Evolutionary conservation across 192 early-diverging fungal species (phyloP), one percentile per base, ranked within the genome.

Genomic region (Podila verticillata): DNA sequence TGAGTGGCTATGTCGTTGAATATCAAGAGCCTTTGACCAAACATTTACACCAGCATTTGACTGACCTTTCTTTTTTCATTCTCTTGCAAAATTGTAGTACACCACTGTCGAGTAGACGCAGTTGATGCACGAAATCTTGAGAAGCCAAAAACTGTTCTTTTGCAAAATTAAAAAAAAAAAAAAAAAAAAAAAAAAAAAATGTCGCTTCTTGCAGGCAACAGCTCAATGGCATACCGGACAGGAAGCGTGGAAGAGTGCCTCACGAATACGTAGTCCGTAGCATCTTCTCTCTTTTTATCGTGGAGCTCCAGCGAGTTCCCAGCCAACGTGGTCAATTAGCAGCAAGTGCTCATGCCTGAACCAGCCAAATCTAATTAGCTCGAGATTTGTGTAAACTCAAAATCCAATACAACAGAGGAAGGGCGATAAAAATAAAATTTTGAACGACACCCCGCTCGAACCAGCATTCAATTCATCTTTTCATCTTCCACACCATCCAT

Each of bases 61-160:
- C 39, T 44, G 39, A 44, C 39, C 12, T 39, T 7, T 44, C 13
- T 39, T 39, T 44, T 44, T 44, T 44, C 57, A 2, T 15, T 58
- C 10, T 6, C 12, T 3, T 31, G 22, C 35, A 10, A 0, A 5
- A n/a, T 8, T 4, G 22, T 68, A 79, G 75, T 79, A 79, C 56
- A 71, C 75, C 29, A 79, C 75, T 2, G 64, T 79, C 44, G 75
- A 79, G 7, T 75, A 36, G 35, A 15, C n/a, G 15, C 29, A 15
- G 13, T 15, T 12, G 19, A 29, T 4, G 28, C 17, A 24, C 24
- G 15, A 3, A 57, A 51, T 48, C 20, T 8, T 0, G 31, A 13
- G 17, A 48, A 24, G 15, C 19, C 30, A 51, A 51, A 47, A 8
- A 32, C 17, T 30, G 29, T 20, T 49, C 20, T 44, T 31, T 47